A percentile compares a stretch with the other conserved stretches of the same genome.
These are phyloP conservation scores for Pseudogymnoascus sp. DNA, from an alignment of 2,329 filamentous ascomycete species.

Conservation along the genomic window DNA sequence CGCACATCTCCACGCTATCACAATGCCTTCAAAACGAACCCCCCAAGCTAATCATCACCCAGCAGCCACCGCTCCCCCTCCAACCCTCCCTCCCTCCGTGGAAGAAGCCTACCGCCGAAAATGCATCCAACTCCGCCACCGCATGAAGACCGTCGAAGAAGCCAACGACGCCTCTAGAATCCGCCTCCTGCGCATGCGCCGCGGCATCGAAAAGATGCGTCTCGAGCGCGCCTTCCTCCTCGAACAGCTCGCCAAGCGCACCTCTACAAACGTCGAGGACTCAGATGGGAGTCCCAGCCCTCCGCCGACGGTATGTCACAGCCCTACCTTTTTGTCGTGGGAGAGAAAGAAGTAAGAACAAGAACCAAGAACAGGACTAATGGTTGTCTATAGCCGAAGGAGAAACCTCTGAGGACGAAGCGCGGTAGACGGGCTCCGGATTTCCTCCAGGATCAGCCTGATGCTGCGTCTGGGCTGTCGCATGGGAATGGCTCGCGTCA, in stretches of 20 bases:
- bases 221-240: conserved; percentile 71
- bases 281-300: conserved; percentile 72
- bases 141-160: conserved; percentile 84
- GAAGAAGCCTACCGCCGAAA: conserved; percentile 94
- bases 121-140: conserved; percentile 88
- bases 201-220: conserved; percentile 84
- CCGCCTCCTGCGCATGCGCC: conserved; percentile 69
- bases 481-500: conserved; percentile 39
- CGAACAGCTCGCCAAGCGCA: conserved; percentile 65
- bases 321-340: conserved; percentile 3
- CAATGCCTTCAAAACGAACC: background rate
- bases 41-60: background rate
- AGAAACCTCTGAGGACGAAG: conserved; percentile 69
- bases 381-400: conserved; percentile 50
- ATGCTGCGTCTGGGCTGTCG: conserved; percentile 31
- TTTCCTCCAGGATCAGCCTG: conserved; percentile 28
- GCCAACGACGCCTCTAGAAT: conserved; percentile 78
- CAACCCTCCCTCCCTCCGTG: conserved; percentile 72
- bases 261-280: conserved; percentile 66
- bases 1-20: background rate
- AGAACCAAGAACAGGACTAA: conserved; percentile 10
- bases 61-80: conserved; percentile 40
- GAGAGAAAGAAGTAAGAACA: conserved; percentile 6
- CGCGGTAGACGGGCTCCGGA: conserved; percentile 59
- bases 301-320: conserved; percentile 59